phyloP scores from a whole-genome alignment of 192 early-diverging fungal genomes.

The Allomyces javanicus region DNA sequence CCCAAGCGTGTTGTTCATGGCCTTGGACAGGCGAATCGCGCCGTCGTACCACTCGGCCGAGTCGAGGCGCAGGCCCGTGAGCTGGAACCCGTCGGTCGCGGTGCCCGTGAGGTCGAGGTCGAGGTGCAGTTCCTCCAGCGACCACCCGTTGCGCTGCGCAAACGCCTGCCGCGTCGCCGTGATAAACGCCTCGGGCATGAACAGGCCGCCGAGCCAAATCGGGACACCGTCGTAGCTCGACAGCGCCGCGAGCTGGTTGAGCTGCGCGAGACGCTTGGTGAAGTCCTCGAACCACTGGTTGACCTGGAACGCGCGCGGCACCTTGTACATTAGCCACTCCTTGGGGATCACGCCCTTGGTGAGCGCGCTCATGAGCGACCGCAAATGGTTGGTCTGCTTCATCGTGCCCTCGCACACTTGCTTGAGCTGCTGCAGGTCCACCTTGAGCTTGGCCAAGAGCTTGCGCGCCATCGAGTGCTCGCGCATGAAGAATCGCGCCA shows the following conservation, averaged over 20 bases:
- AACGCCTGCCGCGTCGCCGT: constrained; percentile 75
- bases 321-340: constrained; percentile 49
- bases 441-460: constrained; percentile 38
- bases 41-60: constrained; percentile 1
- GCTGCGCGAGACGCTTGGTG: constrained; percentile 42
- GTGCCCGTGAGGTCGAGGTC: constrained; percentile 15
- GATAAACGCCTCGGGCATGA: constrained; percentile 76
- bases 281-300: constrained; percentile 58
- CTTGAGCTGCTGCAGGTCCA: constrained; percentile 43
- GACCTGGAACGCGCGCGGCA: constrained; percentile 33
- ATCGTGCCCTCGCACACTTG: constrained; percentile 51
- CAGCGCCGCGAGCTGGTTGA: constrained; percentile 23
- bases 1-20: background rate
- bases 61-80: background rate
- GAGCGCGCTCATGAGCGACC: constrained; percentile 46
- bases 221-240: constrained; percentile 11
- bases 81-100: background rate
- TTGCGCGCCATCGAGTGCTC: constrained; percentile 41
- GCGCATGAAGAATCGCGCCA: constrained; percentile 68
- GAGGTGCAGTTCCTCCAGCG: constrained; percentile 60
- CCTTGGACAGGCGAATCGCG: background rate
- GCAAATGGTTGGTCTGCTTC: constrained; percentile 73
- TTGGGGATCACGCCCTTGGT: constrained; percentile 47
- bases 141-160: constrained; percentile 50
- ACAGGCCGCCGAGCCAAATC: constrained; percentile 73